phyloP scores from a whole-genome alignment of 2,329 filamentous ascomycete species.

The Xylaria sp. region DNA sequence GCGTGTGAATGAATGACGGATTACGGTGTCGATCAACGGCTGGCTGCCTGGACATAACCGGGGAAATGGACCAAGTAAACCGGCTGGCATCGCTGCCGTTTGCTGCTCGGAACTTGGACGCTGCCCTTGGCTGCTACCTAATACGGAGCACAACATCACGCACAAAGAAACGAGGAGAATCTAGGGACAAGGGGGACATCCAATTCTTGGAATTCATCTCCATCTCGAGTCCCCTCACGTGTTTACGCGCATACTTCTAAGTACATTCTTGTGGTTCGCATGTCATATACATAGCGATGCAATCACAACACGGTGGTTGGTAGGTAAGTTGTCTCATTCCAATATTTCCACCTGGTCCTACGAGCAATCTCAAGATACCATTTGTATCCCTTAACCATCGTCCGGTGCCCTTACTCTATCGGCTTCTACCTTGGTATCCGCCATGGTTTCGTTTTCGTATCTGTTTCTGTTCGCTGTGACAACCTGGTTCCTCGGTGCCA shows the following conservation, averaged over 20 bases:
- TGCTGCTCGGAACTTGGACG: not conserved
- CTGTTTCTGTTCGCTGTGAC: not conserved
- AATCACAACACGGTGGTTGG: not conserved
- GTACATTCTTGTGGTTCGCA: not conserved
- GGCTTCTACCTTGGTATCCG: conserved; percentile 2
- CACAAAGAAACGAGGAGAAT: too few relatives aligned
- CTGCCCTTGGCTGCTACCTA: not conserved
- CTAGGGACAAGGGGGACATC: too few relatives aligned
- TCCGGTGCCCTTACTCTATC: not conserved
- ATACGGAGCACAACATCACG: not conserved
- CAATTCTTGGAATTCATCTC: not conserved
- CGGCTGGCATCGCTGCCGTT: not conserved
- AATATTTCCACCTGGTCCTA: not conserved
- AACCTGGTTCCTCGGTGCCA: conserved; percentile 9
- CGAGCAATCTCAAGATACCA: not conserved
- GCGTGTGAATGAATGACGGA: not conserved
- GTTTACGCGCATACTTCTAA: not conserved
- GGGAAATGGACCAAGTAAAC: not conserved
- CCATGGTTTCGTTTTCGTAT: conserved; percentile 14
- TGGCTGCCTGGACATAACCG: not conserved
- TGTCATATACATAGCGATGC: not conserved
- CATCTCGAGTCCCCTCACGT: not conserved
- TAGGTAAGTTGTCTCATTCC: not conserved
- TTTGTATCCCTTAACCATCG: not conserved
- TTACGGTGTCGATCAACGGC: not conserved